phyloP scores from a whole-genome alignment of 2,329 filamentous ascomycete genomes.

The Elsinoe necatrix region DNA sequence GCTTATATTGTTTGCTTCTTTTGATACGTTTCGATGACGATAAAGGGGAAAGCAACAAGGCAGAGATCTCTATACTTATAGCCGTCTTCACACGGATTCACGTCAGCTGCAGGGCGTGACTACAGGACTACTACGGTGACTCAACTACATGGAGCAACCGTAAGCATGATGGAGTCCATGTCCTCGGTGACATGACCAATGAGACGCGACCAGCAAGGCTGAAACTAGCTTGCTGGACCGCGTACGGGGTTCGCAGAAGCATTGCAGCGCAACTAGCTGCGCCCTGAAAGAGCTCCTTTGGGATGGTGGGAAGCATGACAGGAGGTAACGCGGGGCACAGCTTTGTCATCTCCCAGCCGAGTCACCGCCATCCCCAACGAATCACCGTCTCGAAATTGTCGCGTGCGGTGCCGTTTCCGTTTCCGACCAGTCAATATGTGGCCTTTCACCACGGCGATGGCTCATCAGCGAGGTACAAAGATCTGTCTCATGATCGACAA shows the following conservation, averaged over 20 bases:
- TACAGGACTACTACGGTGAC: neutral
- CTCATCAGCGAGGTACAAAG: neutral
- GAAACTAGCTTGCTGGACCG: neutral
- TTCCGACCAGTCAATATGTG: no score
- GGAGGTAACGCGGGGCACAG: no score
- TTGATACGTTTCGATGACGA: neutral
- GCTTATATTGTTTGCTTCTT: neutral
- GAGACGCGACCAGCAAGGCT: neutral
- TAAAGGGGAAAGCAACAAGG: neutral
- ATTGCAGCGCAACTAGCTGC: neutral
- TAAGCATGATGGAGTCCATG: neutral
- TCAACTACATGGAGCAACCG: neutral
- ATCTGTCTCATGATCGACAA: neutral
- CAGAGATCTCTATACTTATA: neutral
- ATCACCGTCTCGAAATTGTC: neutral
- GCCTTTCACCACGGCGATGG: no score
- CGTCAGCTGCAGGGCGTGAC: neutral
- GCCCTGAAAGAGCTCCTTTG: neutral
- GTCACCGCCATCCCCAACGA: neutral
- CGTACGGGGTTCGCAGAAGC: neutral
- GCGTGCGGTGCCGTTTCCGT: neutral
- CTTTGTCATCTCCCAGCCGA: neutral
- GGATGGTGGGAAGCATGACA: neutral
- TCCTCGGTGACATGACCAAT: conserved; percentile 4
- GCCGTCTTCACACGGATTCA: neutral